Evolutionary conservation across 106 monocot species (phyloP), one percentile per base, ranked within the genome.

Genomic region (Dioscorea zingiberensis): DNA sequence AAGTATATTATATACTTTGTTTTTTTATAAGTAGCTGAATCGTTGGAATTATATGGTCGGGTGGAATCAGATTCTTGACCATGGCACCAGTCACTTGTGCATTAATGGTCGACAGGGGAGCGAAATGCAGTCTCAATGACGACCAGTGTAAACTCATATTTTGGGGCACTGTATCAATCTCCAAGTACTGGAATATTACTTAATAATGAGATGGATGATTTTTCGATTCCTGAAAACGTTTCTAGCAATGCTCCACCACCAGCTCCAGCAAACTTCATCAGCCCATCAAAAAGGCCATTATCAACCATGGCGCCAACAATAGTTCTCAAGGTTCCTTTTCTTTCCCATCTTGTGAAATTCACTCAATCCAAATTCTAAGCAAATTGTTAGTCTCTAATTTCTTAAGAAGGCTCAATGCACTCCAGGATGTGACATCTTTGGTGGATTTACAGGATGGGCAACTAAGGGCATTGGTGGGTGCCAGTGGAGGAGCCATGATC

Each of bases 171-270:
- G 13, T 58, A 83, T 67, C 69, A 73, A 13, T 97, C 95, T 55
- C 77, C 62, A 63, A 85, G 76, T 55, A 97, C 95, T 0, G 95
- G 95, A 28, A 97, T 97, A 47, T 21, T 92, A 22, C 85, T 97
- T 44, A 97, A 97, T 55, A 97, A 97, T 81, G 91, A 97, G 72
- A 97, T 97, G 95, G 95, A 97, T 77, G 95, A 97, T 56, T 97
- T 97, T 54, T 91, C 95, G 0, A 75, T 88, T 17, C 85, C 95
- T 64, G 45, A 47, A 27, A 83, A 73, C 54, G 13, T 38, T 63
- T 74, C 88, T 27, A 44, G 28, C 13, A 78, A 78, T 63, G 44
- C 25, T 26, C 76, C 59, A 16, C 84, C 80, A 51, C 91, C 85
- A 27, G 91, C 95, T 70, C 95, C 95, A 44, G 81, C 91, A 28